phyloP scores from a whole-genome alignment of 768 basidiomycete species.

The Podaxis sp. region DNA sequence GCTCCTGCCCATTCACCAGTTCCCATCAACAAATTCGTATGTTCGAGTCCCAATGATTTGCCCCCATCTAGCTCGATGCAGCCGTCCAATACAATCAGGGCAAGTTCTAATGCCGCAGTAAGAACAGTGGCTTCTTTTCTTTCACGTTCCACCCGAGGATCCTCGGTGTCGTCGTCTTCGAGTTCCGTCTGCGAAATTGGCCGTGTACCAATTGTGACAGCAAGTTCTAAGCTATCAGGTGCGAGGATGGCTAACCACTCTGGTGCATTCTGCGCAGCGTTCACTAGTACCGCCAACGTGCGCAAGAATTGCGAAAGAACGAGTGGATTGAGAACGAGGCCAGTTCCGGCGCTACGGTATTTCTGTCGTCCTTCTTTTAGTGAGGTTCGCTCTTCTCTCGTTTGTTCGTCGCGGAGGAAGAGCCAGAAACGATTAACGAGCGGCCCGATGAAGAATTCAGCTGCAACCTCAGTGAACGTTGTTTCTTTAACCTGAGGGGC shows the following conservation, averaged over 20 bases:
- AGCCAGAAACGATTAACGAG: conserved; percentile 92
- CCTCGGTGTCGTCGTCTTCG: conserved; percentile 30
- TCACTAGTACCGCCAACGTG: conserved; percentile 74
- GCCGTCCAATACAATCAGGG: conserved; percentile 71
- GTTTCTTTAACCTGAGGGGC: conserved; percentile 16
- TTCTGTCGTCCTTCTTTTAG: conserved; percentile 46
- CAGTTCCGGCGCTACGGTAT: conserved; percentile 74
- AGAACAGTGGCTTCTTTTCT: conserved; percentile 71
- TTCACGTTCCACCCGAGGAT: conserved; percentile 24
- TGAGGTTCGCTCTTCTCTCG: conserved; percentile 66
- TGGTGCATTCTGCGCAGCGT: conserved; percentile 75
- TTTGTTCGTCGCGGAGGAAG: conserved; percentile 84
- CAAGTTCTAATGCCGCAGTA: conserved; percentile 71
- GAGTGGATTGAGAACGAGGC: conserved; percentile 75
- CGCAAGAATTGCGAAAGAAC: conserved; percentile 72
- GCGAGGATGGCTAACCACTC: conserved; percentile 80
- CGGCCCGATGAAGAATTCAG: conserved; percentile 85
- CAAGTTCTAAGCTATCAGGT: conserved; percentile 80
- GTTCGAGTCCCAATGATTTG: conserved; percentile 67
- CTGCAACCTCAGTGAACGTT: conserved; percentile 69
- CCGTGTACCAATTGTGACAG: conserved; percentile 69
- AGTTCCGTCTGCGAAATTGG: conserved; percentile 44
- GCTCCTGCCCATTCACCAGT: conserved; percentile 77
- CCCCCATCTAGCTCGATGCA: conserved; percentile 77
- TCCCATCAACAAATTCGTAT: conserved; percentile 65